Evolutionary conservation across 2,329 filamentous ascomycete species (phyloP), one percentile per base, ranked within the genome.

Genomic region (Neophaeococcomyces aloes): DNA sequence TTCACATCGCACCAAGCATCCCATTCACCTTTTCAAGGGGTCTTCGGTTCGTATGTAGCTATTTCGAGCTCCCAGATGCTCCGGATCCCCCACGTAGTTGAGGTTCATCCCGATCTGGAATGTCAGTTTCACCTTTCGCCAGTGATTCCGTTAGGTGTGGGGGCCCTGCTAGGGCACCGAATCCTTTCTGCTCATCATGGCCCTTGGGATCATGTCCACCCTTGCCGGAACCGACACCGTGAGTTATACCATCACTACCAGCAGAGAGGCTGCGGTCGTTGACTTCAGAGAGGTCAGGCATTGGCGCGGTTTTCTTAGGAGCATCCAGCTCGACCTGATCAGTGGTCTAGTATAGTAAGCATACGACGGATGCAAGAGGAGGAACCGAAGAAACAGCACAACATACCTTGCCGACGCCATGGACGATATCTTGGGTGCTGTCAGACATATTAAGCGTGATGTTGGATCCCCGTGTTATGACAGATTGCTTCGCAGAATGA

Each of bases 401-500:
- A 25, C 27, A 13, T 43, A 43, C 41, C 15, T 37, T 37, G 14
- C 41, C 31, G 10, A 30, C 33, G 18, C 41, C 41, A 18, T 37
- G 41, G n/a, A 23, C 41, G 23, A 25, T 23, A 35, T 43, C 41
- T 18, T 43, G 23, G 13, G 39, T 8, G 54, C 64, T 64, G 52
- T 65, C 60, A 53, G 55, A 57, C 46, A 62, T 61, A 40, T 54
- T 55, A 38, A 60, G 7, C 38, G 56, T 57, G 51, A 64, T 56
- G 50, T 62, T 61, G 56, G 55, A 65, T 17, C 62, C 57, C 32
- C 60, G 59, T 52, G 61, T 60, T 54, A n/a, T 61, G 62, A 51
- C 58, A 56, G 62, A 65, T 64, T 8, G 8, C 23, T 18, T 4
- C 33, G 5, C 8, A 33, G n/a, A n/a, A 5, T 6, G 7, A 15